Base-by-base conservation (phyloP, 176 grass and related monocot species). In the Puccinellia tenuiflora region DNA sequence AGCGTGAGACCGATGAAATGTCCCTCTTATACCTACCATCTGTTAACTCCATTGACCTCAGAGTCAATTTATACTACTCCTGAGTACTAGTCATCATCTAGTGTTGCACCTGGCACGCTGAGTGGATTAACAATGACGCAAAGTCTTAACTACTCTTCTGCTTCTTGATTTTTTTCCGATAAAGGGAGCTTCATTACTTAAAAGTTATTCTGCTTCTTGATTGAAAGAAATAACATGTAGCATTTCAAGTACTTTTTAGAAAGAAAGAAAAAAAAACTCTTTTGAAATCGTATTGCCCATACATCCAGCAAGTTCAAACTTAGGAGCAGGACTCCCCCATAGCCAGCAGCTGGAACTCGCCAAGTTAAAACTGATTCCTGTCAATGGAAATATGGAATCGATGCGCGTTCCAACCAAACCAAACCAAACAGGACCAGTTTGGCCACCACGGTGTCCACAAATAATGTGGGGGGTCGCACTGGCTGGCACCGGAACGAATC, bases 1-100 rank as follows among this genome's bases (percentile, higher is more conserved):
- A 62, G 13, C 57, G 10, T 10, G 29, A 25, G 66, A 85, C 17
- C 6, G 82, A 26, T 81, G 78, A 51, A 33, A 34, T 77, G 22
- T 89, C 84, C n/a, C 39, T 76, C 65, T 81, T 62, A 71, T 48
- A 12, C 14, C 55, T 59, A 59, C 35, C 9, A 3, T 54, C 12
- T 25, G 50, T 60, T 85, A 79, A 85, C 51, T 0, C 17, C 83
- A 39, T 15, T 70, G 67, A 70, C 67, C 37, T 24, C 7, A 40
- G 11, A 4, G 10, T 57, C n/a, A n/a, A 57, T 11, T 2, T 60
- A 25, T 60, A n/a, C 20, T n/a, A n/a, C n/a, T n/a, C n/a, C n/a
- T n/a, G n/a, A n/a, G n/a, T n/a, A n/a, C n/a, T n/a, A n/a, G n/a
- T n/a, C n/a, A n/a, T 7, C 51, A 3, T 53, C 20, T 20, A 53